phyloP scores from a whole-genome alignment of 306 rosid species.

The Inga laurina region DNA sequence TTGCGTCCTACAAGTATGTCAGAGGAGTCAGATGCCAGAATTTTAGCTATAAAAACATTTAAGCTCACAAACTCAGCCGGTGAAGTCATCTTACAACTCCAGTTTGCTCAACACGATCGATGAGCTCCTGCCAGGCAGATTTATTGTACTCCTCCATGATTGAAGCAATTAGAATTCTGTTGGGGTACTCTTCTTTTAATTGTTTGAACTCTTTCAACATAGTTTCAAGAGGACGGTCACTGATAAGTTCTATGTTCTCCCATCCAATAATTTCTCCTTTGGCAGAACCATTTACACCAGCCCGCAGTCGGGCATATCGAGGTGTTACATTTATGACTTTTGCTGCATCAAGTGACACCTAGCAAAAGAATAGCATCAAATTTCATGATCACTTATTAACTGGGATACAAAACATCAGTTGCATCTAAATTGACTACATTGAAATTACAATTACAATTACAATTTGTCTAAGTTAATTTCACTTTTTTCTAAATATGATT shows the following conservation, averaged over 20 bases:
- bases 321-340: conserved; percentile 96
- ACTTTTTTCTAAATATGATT: neutral
- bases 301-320: conserved; percentile 86
- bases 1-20: conserved; percentile 64
- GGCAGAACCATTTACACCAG: conserved; percentile 67
- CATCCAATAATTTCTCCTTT: conserved; percentile 91
- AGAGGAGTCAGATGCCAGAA: conserved; percentile 30
- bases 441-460: neutral
- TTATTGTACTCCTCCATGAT: conserved; percentile 96
- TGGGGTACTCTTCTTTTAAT: conserved; percentile 83
- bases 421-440: neutral
- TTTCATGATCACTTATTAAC: neutral
- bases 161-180: conserved; percentile 93
- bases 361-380: conserved; percentile 27
- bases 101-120: conserved; percentile 93
- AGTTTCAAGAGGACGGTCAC: conserved; percentile 87
- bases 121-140: conserved; percentile 95
- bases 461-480: too few species aligned
- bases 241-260: conserved; percentile 92
- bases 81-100: conserved; percentile 73
- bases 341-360: conserved; percentile 93
- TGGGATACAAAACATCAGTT: neutral
- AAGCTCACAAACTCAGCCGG: neutral
- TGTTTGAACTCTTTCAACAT: conserved; percentile 92
- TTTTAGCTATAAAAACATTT: neutral